Percentiles rank a stretch among this genome's conserved stretches.
These are phyloP conservation scores for Tricladium varicosporioides DNA, from an alignment of 2,329 filamentous ascomycete species.

Conservation along the genomic window DNA sequence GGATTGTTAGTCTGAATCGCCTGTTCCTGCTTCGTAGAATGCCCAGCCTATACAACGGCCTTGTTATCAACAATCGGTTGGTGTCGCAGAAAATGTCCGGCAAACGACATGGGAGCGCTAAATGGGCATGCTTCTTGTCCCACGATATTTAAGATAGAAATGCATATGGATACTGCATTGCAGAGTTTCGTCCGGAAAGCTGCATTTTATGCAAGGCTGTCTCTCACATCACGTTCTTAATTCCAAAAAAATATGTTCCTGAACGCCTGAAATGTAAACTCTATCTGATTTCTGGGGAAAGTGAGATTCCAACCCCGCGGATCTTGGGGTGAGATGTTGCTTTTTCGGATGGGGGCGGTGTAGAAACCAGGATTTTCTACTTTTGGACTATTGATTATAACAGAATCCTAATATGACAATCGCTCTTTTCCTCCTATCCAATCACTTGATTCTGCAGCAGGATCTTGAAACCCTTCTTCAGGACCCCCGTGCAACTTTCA, in stretches of 20 bases:
- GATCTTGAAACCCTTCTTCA: slow-evolving; percentile 6
- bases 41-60: slow-evolving; percentile 12
- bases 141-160: slow-evolving; percentile 21
- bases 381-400: slow-evolving; percentile 4
- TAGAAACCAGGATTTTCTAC: slow-evolving; percentile 6
- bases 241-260: neutral
- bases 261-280: neutral
- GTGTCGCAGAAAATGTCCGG: slow-evolving; percentile 1
- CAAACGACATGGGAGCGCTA: slow-evolving; percentile 9
- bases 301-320: neutral
- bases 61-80: slow-evolving; percentile 10
- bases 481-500: neutral
- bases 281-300: slow-evolving; percentile 9
- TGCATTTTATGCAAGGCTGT: slow-evolving; percentile 19
- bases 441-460: slow-evolving; percentile 1
- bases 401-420: slow-evolving; percentile 13
- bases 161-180: slow-evolving; percentile 20
- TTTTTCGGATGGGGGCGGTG: slow-evolving; percentile 13
- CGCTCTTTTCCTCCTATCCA: slow-evolving; percentile 4
- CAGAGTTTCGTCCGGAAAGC: slow-evolving; percentile 20
- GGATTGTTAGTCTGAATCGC: slow-evolving; percentile 11
- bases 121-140: slow-evolving; percentile 12
- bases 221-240: slow-evolving; percentile 3
- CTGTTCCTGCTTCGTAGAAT: slow-evolving; percentile 13
- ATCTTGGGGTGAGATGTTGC: slow-evolving; percentile 7